Evolutionary conservation across 2,329 filamentous ascomycete genomes (phyloP).

Genomic region (Hortaea werneckii): DNA sequence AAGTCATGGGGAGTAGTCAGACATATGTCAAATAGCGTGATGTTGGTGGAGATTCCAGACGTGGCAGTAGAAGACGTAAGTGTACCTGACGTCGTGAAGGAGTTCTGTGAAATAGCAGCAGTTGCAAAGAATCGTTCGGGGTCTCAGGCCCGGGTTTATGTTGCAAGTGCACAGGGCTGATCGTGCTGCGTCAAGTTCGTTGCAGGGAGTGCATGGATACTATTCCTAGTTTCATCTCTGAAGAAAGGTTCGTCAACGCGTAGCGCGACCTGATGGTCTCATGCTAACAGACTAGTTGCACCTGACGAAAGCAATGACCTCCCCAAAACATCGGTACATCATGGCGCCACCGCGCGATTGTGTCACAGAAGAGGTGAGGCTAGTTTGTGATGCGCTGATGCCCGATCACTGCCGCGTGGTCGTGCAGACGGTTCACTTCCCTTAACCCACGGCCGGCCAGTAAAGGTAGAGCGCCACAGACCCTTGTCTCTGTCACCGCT

Average conservation of each 20-base stretch:
- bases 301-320: neutral
- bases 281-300: neutral
- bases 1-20: conserved; percentile 18
- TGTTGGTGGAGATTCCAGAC: neutral
- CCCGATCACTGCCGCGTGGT: neutral
- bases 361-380: neutral
- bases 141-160: too few relatives aligned
- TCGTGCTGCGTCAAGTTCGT: too few relatives aligned
- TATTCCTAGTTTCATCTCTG: neutral
- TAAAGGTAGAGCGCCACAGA: neutral
- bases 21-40: neutral
- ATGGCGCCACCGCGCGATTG: neutral
- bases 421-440: neutral
- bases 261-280: neutral
- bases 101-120: too few relatives aligned
- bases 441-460: neutral
- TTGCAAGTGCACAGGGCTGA: too few relatives aligned
- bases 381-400: neutral
- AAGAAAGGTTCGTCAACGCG: neutral
- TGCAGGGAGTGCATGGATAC: neutral
- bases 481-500: neutral
- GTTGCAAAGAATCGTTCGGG: too few relatives aligned
- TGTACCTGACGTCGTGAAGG: too few relatives aligned
- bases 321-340: neutral
- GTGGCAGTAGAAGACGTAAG: neutral